Evolutionary conservation across 495 filamentous ascomycete genomes (phyloP).

Genomic region (Oidiodendron maius): DNA sequence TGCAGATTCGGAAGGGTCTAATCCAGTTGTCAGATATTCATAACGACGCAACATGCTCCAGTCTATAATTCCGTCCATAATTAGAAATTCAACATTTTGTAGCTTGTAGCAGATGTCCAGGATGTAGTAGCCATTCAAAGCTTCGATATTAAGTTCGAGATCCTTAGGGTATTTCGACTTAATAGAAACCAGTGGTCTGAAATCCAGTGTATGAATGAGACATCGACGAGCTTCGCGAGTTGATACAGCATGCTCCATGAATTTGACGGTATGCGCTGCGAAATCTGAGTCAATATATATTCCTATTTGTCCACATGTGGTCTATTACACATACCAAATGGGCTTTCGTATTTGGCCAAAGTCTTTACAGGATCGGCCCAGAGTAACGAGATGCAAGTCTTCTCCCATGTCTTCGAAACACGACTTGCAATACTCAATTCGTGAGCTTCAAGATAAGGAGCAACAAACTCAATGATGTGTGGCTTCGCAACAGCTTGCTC

Average conservation of each 20-base stretch:
- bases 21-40: too few relatives aligned
- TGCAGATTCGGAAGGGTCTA: not conserved
- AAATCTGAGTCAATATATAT: too few relatives aligned
- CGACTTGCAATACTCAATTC: not conserved
- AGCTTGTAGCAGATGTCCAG: constrained; percentile 3
- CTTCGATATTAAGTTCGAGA: not conserved
- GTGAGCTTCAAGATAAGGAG: constrained; percentile 5
- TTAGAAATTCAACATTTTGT: not conserved
- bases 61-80: not conserved
- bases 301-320: too few relatives aligned
- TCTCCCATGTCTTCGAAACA: constrained; percentile 5
- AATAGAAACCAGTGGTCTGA: not conserved
- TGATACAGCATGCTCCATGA: too few relatives aligned
- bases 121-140: not conserved
- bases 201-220: not conserved
- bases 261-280: too few relatives aligned
- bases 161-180: not conserved
- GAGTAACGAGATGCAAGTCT: not conserved
- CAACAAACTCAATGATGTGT: not conserved
- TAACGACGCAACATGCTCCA: too few relatives aligned
- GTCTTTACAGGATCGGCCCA: constrained; percentile 16
- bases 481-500: not conserved
- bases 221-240: not conserved
- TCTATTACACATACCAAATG: too few relatives aligned
- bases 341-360: not conserved